A percentile compares a stretch with the other conserved stretches of the same genome.
Conservation (phyloP, 208 protist genomes). For the Trypanosoma vivax region DNA sequence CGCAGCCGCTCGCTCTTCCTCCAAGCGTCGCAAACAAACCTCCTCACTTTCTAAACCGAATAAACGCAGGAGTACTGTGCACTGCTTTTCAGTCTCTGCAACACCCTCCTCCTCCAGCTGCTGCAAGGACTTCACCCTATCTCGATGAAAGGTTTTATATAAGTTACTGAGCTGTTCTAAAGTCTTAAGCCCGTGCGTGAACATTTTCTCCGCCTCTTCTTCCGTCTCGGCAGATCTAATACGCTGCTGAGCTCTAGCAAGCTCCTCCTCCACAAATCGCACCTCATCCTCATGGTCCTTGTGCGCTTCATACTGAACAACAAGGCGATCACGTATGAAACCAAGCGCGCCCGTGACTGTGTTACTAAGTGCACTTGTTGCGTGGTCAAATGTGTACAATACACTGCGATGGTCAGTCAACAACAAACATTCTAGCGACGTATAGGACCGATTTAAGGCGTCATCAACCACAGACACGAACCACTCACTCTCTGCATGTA, state of each 20-base stretch:
- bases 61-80: constrained; percentile 16
- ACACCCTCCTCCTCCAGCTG: constrained; percentile 15
- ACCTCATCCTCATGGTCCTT: constrained; percentile 62
- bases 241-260: constrained; percentile 23
- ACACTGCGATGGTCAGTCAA: constrained; percentile 40
- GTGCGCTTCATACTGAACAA: constrained; percentile 40
- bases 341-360: constrained; percentile 29
- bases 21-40: constrained; percentile 19
- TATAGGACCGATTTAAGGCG: constrained; percentile 33
- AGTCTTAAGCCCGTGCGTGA: constrained; percentile 40
- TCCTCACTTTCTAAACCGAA: constrained; percentile 33
- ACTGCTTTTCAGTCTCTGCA: constrained; percentile 16
- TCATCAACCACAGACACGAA: constrained; percentile 38
- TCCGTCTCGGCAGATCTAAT: constrained; percentile 42
- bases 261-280: constrained; percentile 39
- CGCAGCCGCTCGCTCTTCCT: constrained; percentile 10
- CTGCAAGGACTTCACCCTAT: constrained; percentile 28
- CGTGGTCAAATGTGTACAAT: constrained; percentile 45
- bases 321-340: constrained; percentile 45
- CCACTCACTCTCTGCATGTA: constrained; percentile 54
- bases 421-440: constrained; percentile 32
- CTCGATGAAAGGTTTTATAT: constrained; percentile 51
- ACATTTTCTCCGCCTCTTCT: constrained; percentile 46
- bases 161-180: constrained; percentile 51
- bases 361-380: constrained; percentile 41